Evolutionary conservation across 2,329 filamentous ascomycete species (phyloP).

Genomic region (Nothomitra cinnamomea): DNA sequence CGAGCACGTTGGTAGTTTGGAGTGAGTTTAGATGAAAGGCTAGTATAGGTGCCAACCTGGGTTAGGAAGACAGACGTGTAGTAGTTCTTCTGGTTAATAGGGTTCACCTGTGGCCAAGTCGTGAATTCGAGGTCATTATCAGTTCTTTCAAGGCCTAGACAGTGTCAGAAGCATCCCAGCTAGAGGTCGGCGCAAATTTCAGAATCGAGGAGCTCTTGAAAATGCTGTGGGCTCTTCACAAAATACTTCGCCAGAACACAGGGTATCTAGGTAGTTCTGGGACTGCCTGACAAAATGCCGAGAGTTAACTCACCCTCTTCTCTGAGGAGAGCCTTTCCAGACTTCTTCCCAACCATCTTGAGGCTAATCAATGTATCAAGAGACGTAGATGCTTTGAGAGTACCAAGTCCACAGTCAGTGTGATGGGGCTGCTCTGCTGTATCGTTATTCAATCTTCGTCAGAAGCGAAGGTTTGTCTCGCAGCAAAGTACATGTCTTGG

Average conservation of each 20-base stretch:
- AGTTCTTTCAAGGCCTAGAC: conserved; percentile 73
- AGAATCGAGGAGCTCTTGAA: background rate
- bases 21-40: background rate
- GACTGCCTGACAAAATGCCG: background rate
- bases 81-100: conserved; percentile 99
- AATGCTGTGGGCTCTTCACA: too few relatives aligned
- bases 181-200: background rate
- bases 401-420: background rate
- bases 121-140: conserved; percentile 97
- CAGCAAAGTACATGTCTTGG: too few relatives aligned
- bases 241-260: background rate
- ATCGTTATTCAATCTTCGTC: background rate
- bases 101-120: conserved; percentile 78
- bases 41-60: background rate
- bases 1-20: too few relatives aligned
- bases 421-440: background rate
- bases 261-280: background rate
- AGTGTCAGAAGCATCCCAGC: conserved; percentile 5
- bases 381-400: too few relatives aligned
- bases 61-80: conserved; percentile 53
- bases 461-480: too few relatives aligned
- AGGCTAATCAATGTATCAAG: background rate
- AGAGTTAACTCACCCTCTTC: conserved; percentile 33
- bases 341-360: conserved; percentile 49
- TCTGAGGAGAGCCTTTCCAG: conserved; percentile 40